Evolutionary conservation across 495 filamentous ascomycete species (phyloP).

Genomic region (Penicillium silybi): DNA sequence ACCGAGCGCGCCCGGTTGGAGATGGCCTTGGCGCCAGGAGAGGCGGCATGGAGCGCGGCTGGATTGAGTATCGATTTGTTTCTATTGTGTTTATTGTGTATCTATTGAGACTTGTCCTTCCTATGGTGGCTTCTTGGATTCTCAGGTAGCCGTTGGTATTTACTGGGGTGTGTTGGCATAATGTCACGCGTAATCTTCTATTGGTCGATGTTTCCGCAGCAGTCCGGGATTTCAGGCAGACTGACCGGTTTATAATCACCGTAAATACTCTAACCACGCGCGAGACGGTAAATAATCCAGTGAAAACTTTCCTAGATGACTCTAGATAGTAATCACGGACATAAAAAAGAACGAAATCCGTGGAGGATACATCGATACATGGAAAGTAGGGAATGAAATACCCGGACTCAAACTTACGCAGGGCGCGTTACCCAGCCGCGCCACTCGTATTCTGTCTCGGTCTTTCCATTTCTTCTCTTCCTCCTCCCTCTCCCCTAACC

Average conservation of each 20-base stretch:
- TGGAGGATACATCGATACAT: neutral
- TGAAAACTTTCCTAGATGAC: neutral
- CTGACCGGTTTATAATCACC: neutral
- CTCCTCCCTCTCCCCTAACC: slow-evolving; percentile 11
- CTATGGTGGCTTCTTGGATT: neutral
- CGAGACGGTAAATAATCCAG: neutral
- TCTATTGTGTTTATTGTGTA: neutral
- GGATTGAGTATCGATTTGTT: neutral
- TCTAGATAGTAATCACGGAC: neutral
- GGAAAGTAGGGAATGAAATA: neutral
- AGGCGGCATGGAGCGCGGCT: neutral
- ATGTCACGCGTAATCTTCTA: slow-evolving; percentile 2
- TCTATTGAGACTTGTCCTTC: neutral
- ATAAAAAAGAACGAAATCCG: neutral
- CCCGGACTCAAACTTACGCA: slow-evolving; percentile 28
- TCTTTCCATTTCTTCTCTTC: slow-evolving; percentile 28
- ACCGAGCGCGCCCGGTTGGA: slow-evolving; percentile 12
- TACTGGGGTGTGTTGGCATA: neutral
- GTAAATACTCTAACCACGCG: neutral
- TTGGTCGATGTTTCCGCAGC: slow-evolving; percentile 1
- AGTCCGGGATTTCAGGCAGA: neutral
- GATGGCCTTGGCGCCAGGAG: slow-evolving; percentile 5
- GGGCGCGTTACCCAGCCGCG: slow-evolving; percentile 9
- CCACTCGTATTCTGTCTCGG: slow-evolving; percentile 23
- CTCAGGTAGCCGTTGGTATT: neutral